A percentile compares a stretch with the other conserved stretches of the same genome.
phyloP scores from a whole-genome alignment of 768 basidiomycete genomes.

The Termitomyces sp. region DNA sequence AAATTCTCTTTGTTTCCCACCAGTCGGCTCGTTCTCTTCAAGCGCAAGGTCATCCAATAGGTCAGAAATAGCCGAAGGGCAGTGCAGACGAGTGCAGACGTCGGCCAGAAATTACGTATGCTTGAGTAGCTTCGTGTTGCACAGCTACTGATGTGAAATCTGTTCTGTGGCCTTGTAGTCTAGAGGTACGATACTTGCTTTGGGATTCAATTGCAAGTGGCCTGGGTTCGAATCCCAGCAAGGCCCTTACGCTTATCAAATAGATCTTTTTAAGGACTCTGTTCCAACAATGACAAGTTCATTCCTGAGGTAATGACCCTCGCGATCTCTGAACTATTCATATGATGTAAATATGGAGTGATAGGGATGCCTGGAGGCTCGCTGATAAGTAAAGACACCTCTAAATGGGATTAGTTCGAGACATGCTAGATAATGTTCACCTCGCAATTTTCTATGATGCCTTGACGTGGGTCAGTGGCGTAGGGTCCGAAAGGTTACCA shows the following conservation, averaged over 20 bases:
- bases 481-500: background rate
- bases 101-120: too few relatives aligned
- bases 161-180: slow-evolving; percentile 23
- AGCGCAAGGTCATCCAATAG: background rate
- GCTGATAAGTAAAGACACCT: background rate
- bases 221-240: slow-evolving; percentile 48
- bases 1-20: background rate
- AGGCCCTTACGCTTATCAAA: slow-evolving; percentile 22
- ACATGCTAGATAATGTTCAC: background rate
- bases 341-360: too few relatives aligned
- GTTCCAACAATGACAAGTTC: too few relatives aligned
- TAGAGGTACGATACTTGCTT: slow-evolving; percentile 49
- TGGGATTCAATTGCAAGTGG: slow-evolving; percentile 42
- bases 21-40: background rate
- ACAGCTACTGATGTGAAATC: background rate
- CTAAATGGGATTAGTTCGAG: background rate
- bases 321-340: too few relatives aligned
- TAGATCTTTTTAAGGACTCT: too few relatives aligned
- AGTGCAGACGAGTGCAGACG: too few relatives aligned
- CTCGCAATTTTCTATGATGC: background rate
- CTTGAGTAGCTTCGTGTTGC: too few relatives aligned
- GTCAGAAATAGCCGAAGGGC: too few relatives aligned
- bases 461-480: background rate
- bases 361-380: background rate
- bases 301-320: too few relatives aligned